phyloP scores from a whole-genome alignment of 305 asterid species.

The Nicotiana rustica region DNA sequence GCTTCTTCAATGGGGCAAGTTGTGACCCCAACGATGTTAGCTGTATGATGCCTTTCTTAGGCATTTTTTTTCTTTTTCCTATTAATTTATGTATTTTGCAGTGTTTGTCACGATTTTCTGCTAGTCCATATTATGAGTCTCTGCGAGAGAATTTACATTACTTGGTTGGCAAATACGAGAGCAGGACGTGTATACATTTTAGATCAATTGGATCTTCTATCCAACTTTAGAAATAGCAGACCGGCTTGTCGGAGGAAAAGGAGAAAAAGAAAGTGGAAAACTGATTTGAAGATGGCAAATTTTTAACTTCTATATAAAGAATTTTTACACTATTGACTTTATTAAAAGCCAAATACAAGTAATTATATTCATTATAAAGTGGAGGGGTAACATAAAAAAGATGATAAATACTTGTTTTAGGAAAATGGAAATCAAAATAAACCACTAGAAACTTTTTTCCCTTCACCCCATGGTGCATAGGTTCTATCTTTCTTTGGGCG shows the following conservation, averaged over 20 bases:
- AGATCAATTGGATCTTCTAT: neutral
- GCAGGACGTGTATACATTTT: neutral
- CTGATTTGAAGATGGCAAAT: no score
- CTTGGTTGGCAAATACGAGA: neutral
- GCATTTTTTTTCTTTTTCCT: slow-evolving; percentile 1
- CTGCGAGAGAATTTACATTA: neutral
- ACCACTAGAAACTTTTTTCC: no score
- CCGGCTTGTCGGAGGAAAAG: neutral
- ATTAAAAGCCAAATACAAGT: no score
- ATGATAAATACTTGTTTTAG: no score
- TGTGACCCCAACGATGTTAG: neutral
- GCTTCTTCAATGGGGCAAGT: neutral
- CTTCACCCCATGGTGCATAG: no score
- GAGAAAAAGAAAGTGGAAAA: no score
- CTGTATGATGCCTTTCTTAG: slow-evolving; percentile 23
- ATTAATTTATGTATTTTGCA: neutral
- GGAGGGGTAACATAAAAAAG: no score
- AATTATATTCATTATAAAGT: no score
- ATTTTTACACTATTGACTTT: no score
- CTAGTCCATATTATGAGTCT: neutral
- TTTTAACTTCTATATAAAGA: no score
- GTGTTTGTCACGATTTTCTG: neutral
- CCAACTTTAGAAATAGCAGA: neutral
- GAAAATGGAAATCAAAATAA: no score
- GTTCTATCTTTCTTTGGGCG: no score